phyloP scores from a whole-genome alignment of 1,284 basidiomycete genomes.

The Ganoderma resinaceum region DNA sequence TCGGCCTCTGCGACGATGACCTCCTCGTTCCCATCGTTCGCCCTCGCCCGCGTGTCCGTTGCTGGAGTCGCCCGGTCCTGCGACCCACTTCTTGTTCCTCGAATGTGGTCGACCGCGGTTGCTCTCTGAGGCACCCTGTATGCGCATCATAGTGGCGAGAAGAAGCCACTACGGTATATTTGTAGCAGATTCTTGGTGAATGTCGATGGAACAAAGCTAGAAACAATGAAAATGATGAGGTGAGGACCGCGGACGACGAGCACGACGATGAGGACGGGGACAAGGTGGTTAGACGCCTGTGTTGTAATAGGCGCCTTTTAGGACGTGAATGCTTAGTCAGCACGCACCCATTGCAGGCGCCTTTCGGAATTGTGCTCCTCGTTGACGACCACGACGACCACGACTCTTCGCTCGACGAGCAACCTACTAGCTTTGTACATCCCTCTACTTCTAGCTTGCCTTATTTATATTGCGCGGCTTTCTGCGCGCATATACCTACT shows the following conservation, averaged over 20 bases:
- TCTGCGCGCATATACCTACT: slow-evolving; percentile 1
- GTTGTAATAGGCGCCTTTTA: background rate
- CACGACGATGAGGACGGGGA: slow-evolving; percentile 2
- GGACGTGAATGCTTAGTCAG: slow-evolving; percentile 18
- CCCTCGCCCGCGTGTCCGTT: slow-evolving; percentile 42
- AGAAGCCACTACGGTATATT: background rate
- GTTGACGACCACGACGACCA: slow-evolving; percentile 23
- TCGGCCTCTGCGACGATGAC: slow-evolving; percentile 36
- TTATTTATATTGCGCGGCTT: background rate
- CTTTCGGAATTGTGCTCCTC: background rate
- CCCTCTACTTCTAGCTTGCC: background rate
- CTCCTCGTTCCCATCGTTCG: slow-evolving; percentile 61
- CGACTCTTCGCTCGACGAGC: slow-evolving; percentile 16
- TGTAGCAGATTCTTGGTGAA: background rate
- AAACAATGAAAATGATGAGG: background rate
- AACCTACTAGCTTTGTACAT: slow-evolving; percentile 3
- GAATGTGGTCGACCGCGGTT: slow-evolving; percentile 25
- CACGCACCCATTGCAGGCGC: slow-evolving; percentile 4
- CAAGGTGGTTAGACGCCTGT: slow-evolving; percentile 17
- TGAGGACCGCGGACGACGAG: background rate
- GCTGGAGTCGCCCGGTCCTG: slow-evolving; percentile 30
- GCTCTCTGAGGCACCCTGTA: slow-evolving; percentile 30
- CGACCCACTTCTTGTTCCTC: slow-evolving; percentile 41
- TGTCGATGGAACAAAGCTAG: background rate
- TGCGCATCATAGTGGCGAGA: slow-evolving; percentile 21